phyloP scores from a whole-genome alignment of 345 rosid genomes.

The Acer negundo region DNA sequence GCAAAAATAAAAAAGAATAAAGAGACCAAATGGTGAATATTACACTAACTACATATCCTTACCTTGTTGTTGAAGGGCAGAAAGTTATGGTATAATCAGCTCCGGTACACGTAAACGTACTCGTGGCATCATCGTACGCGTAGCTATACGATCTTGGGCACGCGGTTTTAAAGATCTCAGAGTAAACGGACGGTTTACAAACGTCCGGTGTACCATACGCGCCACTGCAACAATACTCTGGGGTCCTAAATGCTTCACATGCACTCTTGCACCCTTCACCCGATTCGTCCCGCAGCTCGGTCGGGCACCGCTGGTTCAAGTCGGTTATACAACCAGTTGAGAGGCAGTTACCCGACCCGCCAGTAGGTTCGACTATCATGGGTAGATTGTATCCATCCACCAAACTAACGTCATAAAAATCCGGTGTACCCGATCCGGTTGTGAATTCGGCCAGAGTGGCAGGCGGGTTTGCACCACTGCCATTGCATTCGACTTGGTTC shows the following conservation, averaged over 20 bases:
- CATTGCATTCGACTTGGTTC: conserved; percentile 60
- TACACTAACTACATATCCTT: conserved; percentile 6
- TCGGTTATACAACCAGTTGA: conserved; percentile 66
- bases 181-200: conserved; percentile 66
- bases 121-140: conserved; percentile 70
- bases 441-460: conserved; percentile 73
- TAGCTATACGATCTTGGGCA: conserved; percentile 81
- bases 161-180: conserved; percentile 60
- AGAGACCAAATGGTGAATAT: not conserved
- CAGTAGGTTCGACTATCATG: conserved; percentile 55
- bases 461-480: conserved; percentile 61
- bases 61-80: conserved; percentile 73
- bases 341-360: conserved; percentile 56
- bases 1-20: conserved; percentile 8
- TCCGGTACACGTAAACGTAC: conserved; percentile 73
- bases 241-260: conserved; percentile 68
- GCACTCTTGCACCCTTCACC: conserved; percentile 71
- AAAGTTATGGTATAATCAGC: conserved; percentile 69
- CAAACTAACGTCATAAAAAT: conserved; percentile 67
- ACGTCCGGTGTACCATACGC: conserved; percentile 54
- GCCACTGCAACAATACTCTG: conserved; percentile 73
- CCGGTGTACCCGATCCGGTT: conserved; percentile 62
- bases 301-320: conserved; percentile 65
- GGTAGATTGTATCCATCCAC: conserved; percentile 78
- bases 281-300: conserved; percentile 48